Base-by-base conservation (phyloP, 2,329 filamentous ascomycete genomes). In the Elsinoe ampelina region DNA sequence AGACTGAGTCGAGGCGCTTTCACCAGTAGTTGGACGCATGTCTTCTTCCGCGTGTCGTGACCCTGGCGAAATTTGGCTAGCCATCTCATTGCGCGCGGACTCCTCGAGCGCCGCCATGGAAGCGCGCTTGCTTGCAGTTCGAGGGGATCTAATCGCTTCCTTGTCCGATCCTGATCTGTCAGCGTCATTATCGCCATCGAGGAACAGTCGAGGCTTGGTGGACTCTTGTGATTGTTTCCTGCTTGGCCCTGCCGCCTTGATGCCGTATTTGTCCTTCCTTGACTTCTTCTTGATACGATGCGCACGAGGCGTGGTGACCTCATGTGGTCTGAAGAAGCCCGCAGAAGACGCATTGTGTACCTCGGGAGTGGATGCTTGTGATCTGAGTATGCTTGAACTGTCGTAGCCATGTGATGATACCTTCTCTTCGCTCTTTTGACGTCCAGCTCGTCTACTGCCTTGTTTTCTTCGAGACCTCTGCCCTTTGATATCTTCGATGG, bases 41-140 rank as follows among this genome's bases (percentile, higher is more conserved):
- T 30, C 32, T 22, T 38, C 26, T 19, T 26, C 30, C 13, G 22
- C 26, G 26, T 35, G 13, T 34, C 3, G 41, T 10, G 20, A 12
- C 6, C 10, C 22, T 5, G 20, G 26, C 10, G 12, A 19, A 17
- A 20, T 43, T 52, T 19, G 19, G 8, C 64, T 62, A 42, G 70
- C 54, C 26, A 30, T 7, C 41, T 67, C 58, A 17, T 62, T 61
- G 35, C 67, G 65, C n/a, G 67, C 60, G 52, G 65, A 65, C 6
- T 60, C 61, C 42, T 67, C 69, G 34, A 72, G 67, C 7, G 64
- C 69, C 1, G 67, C 63, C 15, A 66, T 54, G 15, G 68, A 71
- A 5, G 68, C 69, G 38, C 68, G 63, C 20, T 66, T 67, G 48
- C 48, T 52, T 22, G 35, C 48, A 22, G 20, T 17, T 12, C 32